Evolutionary conservation across 805 yeast species (phyloP), one percentile per base, ranked within the genome.

Genomic region (Teunomyces barrocoloradensis): DNA sequence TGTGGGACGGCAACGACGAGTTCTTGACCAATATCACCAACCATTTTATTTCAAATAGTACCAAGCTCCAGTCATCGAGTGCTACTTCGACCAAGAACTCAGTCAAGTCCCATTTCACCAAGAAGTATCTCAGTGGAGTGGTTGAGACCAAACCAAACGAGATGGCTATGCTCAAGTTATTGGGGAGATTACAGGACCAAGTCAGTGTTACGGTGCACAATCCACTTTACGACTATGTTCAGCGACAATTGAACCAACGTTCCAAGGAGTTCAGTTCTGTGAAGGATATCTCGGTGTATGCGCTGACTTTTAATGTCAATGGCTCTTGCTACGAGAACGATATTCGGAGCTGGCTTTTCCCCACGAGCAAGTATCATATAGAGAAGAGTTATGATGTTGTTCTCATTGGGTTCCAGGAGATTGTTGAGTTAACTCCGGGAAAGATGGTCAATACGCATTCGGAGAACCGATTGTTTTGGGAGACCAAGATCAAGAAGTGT

Each of bases 391-490:
- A 87, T 32, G 97, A 92, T 57, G 63, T 91, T 2, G 82, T 88
- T 17, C 85, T 85, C 1, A 74, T 94, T 52, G 98, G 97, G 2
- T 71, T 94, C 33, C 96, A 94, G 64, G 99, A 94, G 58, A 84
- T 91, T 29, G 69, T 90, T 10, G 97, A 91, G 58, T 70, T 94
- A 38, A 80, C 84, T 1, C 85, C 94, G 0, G 89, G 92, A 11
- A 87, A 88, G 59, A 89, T 89, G 82, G 77, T 90, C 47, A 81
- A 85, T 35, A 81, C 88, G 0, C 96, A 94, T 58, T 80, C 82
- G 0, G 71, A 73, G 21, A 79, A 82, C 32, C 74, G 81, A 48
- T 63, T 68, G 11, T 75, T 72, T 51, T 86, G 94, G 94, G 91
- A 87, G 55, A 68, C 71, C 51, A 80, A 81, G 54, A 68, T 89